phyloP scores from a whole-genome alignment of 1,139 yeast species.

The Hyphopichia khmerensis region DNA sequence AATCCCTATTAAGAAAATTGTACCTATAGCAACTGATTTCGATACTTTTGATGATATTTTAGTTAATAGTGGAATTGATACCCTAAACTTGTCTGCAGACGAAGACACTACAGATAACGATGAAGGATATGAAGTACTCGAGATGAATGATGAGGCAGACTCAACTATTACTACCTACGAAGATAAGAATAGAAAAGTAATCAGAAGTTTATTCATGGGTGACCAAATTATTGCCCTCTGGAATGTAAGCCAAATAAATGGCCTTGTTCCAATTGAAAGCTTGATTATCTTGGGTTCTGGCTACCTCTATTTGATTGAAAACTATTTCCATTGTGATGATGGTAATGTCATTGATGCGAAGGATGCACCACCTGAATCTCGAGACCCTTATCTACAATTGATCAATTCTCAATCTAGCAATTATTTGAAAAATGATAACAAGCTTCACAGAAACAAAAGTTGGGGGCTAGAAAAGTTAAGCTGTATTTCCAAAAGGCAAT shows the following conservation, averaged over 20 bases:
- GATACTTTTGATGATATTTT: conserved; percentile 17
- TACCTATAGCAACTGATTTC: conserved; percentile 9
- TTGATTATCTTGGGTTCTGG: conserved; percentile 64
- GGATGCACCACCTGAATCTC: conserved; percentile 57
- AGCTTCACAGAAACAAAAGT: conserved; percentile 45
- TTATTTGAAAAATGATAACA: conserved; percentile 17
- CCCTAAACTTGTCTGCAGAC: conserved; percentile 23
- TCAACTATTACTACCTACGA: conserved; percentile 42
- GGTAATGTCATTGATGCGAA: conserved; percentile 66
- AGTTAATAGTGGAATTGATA: conserved; percentile 22
- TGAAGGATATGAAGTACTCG: conserved; percentile 42
- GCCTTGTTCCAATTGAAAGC: conserved; percentile 72
- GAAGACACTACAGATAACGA: conserved; percentile 8
- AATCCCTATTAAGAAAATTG: conserved; percentile 35
- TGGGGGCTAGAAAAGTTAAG: conserved; percentile 61
- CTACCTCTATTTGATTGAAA: conserved; percentile 66
- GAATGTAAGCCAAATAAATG: conserved; percentile 73
- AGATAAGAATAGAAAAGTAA: conserved; percentile 71
- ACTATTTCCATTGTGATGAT: conserved; percentile 59
- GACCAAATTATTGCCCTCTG: conserved; percentile 70
- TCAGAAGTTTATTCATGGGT: conserved; percentile 66
- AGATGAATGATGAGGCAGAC: conserved; percentile 30
- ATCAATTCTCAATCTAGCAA: conserved; percentile 41
- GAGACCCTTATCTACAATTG: conserved; percentile 68
- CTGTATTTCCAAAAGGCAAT: conserved; percentile 69